Percentiles rank a stretch among this genome's conserved stretches.
phyloP scores from a whole-genome alignment of 1,139 yeast species.

The Protomyces pachydermus region DNA sequence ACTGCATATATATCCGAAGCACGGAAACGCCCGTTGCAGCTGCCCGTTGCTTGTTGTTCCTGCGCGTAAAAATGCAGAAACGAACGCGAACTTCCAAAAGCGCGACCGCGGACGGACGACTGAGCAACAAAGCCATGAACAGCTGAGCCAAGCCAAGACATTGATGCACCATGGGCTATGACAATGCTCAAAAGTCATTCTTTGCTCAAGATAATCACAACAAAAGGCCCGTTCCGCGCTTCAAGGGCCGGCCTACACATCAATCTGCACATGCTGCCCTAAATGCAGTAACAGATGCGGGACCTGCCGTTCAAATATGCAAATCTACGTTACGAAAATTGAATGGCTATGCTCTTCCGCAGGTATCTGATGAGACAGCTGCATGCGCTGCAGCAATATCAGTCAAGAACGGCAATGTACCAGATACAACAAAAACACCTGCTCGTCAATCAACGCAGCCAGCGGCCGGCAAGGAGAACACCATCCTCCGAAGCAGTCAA shows the following conservation, averaged over 20 bases:
- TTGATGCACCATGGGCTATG: background rate
- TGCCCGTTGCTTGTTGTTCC: no score
- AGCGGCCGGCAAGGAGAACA: background rate
- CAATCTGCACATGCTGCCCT: no score
- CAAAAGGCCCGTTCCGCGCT: background rate
- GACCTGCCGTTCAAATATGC: background rate
- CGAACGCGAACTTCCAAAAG: no score
- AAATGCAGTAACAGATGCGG: background rate
- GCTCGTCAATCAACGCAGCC: background rate
- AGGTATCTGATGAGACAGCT: background rate
- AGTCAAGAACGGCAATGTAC: background rate
- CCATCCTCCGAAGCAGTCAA: conserved; percentile 5
- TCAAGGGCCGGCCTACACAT: background rate
- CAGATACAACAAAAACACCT: background rate
- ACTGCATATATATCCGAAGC: no score
- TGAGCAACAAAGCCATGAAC: no score
- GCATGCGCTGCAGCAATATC: background rate
- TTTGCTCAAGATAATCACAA: background rate
- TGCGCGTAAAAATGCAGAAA: no score
- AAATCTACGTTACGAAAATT: background rate
- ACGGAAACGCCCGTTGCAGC: no score
- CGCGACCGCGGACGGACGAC: no score
- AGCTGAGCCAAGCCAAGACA: no score
- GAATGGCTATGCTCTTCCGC: background rate
- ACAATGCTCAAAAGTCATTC: background rate